Evolutionary conservation across 2,329 filamentous ascomycete species (phyloP), one percentile per base, ranked within the genome.

Genomic region (Fusarium subtropicale): DNA sequence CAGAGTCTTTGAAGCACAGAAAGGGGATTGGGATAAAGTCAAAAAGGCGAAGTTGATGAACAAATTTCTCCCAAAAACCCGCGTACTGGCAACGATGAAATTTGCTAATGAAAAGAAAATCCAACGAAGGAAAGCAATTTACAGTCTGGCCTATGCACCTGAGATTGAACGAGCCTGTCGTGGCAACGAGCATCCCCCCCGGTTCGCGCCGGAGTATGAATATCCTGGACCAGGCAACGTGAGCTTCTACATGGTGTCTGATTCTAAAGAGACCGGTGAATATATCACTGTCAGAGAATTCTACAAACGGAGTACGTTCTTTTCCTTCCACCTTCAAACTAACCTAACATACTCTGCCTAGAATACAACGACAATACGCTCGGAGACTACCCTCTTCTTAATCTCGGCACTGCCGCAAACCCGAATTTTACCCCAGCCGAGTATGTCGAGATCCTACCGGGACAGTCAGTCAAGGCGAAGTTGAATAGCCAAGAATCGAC

Each of bases 361-460:
- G 80, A 78, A 51, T 85, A 84, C 41, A 67, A 69, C 0, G 56
- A 78, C 2, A 55, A 78, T 2, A 73, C 46, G 0, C 63, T 81
- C 2, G 63, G 83, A 16, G 72, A 81, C 3, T 77, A 85, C 7
- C 90, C 91, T 0, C 82, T 93, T 2, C 77, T 94, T 66, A 93
- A 94, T 73, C 82, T 91, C 13, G 91, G 91, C 3, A 87, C 78
- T 13, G 72, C 74, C 1, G 78, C 81, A 1, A 86, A 84, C 13
- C 90, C 91, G 0, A 83, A 82, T 1, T 93, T 91, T 70, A 78
- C 92, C 38, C 91, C 92, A 0, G 86, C 87, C 0, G 91, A 94
- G 75, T 80, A 89, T 8, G 89, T 91, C 66, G 77, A 81, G 6
- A 84, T 96, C 4, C 75, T 88, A 11, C 83, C 86, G 2, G 91